Conservation (phyloP, 768 basidiomycete genomes). For the Mycena haematopus region DNA sequence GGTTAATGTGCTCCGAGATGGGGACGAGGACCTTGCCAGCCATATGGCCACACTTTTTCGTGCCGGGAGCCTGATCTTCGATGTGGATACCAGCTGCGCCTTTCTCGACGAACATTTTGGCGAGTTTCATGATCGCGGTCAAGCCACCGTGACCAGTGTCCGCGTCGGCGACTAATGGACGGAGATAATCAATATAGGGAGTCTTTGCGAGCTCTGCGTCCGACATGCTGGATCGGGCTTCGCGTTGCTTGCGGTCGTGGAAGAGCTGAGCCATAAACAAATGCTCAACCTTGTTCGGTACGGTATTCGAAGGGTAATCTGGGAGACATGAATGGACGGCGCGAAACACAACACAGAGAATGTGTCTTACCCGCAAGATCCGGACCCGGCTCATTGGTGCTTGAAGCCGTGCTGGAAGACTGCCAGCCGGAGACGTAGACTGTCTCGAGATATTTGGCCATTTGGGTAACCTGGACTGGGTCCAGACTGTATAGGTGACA, state of each 20-base stretch:
- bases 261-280: conserved; percentile 98
- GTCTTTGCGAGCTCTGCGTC: conserved; percentile 74
- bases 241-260: conserved; percentile 97
- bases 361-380: conserved; percentile 87
- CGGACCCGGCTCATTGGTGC: conserved; percentile 95
- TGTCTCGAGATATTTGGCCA: conserved; percentile 98
- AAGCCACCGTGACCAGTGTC: conserved; percentile 98
- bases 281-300: conserved; percentile 98
- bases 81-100: conserved; percentile 98
- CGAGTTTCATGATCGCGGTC: conserved; percentile 98
- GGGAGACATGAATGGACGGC: conserved; percentile 2
- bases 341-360: background rate
- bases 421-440: conserved; percentile 99
- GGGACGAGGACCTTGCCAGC: conserved; percentile 97
- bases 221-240: conserved; percentile 73
- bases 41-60: conserved; percentile 97
- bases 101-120: conserved; percentile 98
- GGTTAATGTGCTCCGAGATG: conserved; percentile 97
- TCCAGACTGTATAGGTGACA: conserved; percentile 75
- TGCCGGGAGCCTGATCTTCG: conserved; percentile 97
- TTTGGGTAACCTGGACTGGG: conserved; percentile 97
- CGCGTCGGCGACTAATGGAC: conserved; percentile 95
- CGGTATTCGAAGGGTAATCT: conserved; percentile 99
- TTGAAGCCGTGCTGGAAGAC: conserved; percentile 93
- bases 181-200: conserved; percentile 85